Evolutionary conservation across 164 flowering plant species (phyloP).

Genomic region (Amborella trichopoda): DNA sequence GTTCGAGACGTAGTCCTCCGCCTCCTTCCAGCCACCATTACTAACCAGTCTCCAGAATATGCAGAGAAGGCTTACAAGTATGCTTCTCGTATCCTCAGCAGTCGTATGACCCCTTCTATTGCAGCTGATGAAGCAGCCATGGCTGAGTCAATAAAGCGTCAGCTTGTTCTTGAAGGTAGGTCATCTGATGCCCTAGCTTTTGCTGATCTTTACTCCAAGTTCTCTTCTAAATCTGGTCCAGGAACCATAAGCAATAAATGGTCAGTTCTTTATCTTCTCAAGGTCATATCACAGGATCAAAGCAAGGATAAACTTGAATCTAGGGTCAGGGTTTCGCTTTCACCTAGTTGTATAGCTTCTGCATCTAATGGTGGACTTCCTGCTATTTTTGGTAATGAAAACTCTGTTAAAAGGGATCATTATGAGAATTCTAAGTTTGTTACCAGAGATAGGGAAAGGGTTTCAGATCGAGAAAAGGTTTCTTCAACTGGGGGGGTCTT

Average conservation of each 20-base stretch:
- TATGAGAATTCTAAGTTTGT: neutral
- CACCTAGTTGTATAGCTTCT: constrained; percentile 17
- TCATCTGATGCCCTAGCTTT: constrained; percentile 82
- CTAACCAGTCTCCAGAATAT: constrained; percentile 7
- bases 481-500: constrained; percentile 58
- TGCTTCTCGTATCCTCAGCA: constrained; percentile 66
- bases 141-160: constrained; percentile 88
- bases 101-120: constrained; percentile 82
- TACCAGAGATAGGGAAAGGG: no score
- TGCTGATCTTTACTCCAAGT: constrained; percentile 72
- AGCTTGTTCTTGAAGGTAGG: constrained; percentile 70
- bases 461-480: neutral
- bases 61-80: constrained; percentile 39
- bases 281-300: constrained; percentile 63
- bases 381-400: constrained; percentile 16
- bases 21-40: constrained; percentile 18
- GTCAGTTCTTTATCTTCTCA: constrained; percentile 81
- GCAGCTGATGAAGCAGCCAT: constrained; percentile 68
- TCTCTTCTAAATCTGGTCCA: constrained; percentile 53
- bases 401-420: neutral
- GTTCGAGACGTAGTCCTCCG: constrained; percentile 73
- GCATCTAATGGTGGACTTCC: constrained; percentile 44
- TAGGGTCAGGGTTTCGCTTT: constrained; percentile 13
- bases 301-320: constrained; percentile 9
- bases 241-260: constrained; percentile 69